Evolutionary conservation across 345 rosid genomes (phyloP).

Genomic region (Salix koriyanagi): DNA sequence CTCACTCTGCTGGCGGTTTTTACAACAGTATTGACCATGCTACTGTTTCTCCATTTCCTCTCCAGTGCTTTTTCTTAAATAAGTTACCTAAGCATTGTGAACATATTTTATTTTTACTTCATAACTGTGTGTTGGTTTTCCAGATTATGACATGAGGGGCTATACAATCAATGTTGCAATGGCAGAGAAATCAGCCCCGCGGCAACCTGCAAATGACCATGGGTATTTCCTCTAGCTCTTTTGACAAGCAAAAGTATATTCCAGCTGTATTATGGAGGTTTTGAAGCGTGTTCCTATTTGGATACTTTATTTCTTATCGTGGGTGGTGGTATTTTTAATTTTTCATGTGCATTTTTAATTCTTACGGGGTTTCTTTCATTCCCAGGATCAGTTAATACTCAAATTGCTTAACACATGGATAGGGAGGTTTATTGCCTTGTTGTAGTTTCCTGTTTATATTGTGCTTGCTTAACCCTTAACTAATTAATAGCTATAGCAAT

Average conservation of each 20-base stretch:
- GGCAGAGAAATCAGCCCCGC: slow-evolving; percentile 93
- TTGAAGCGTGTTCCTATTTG: not conserved
- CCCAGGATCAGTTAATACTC: not conserved
- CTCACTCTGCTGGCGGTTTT: slow-evolving; percentile 91
- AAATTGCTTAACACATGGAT: not conserved
- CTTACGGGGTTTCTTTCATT: not conserved
- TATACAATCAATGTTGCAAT: slow-evolving; percentile 70
- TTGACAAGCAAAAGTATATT: not conserved
- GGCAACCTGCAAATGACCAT: slow-evolving; percentile 48
- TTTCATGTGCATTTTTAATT: not conserved
- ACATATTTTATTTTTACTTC: not conserved
- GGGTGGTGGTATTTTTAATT: not conserved
- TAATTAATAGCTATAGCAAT: not conserved
- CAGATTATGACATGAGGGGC: slow-evolving; percentile 88
- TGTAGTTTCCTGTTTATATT: not conserved
- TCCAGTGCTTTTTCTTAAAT: not conserved
- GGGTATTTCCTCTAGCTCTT: slow-evolving; percentile 40
- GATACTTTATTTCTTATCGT: not conserved
- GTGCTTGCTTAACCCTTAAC: not conserved
- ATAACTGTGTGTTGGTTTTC: not conserved
- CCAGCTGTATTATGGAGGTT: not conserved
- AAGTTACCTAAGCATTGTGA: not conserved
- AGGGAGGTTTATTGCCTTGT: not conserved
- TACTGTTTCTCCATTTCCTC: slow-evolving; percentile 1
- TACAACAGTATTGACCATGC: slow-evolving; percentile 50